A percentile compares a stretch with the other conserved stretches of the same genome.
phyloP scores from a whole-genome alignment of 495 filamentous ascomycete species.

The Poronia punctata region DNA sequence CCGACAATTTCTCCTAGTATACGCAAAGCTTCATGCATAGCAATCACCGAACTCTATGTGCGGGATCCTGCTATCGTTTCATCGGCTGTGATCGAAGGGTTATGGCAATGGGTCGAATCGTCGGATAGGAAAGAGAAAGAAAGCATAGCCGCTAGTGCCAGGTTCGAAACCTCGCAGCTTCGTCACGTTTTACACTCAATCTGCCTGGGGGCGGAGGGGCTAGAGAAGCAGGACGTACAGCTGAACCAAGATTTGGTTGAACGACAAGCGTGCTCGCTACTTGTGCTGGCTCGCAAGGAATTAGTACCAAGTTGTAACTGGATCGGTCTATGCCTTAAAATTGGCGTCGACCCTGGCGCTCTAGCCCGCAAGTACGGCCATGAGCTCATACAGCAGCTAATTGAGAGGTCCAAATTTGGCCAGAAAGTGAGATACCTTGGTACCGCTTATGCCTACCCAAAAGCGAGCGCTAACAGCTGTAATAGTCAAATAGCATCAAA shows the following conservation, averaged over 20 bases:
- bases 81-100: constrained; percentile 53
- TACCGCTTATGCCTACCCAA: neutral
- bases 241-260: constrained; percentile 42
- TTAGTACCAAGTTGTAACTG: constrained; percentile 72
- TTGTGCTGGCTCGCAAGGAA: constrained; percentile 71
- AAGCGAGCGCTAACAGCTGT: constrained; percentile 12
- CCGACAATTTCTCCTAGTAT: constrained; percentile 47
- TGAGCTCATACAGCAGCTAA: constrained; percentile 40
- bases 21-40: constrained; percentile 50
- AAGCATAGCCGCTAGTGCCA: constrained; percentile 60
- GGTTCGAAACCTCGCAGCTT: constrained; percentile 52
- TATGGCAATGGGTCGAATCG: constrained; percentile 77
- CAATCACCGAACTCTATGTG: constrained; percentile 54
- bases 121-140: constrained; percentile 67
- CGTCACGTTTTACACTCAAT: constrained; percentile 65
- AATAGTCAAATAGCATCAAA: constrained; percentile 40
- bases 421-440: constrained; percentile 35
- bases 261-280: constrained; percentile 60
- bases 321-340: constrained; percentile 78
- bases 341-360: constrained; percentile 72
- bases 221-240: constrained; percentile 27
- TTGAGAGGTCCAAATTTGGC: constrained; percentile 37
- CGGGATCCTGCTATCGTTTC: constrained; percentile 48
- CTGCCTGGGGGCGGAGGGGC: constrained; percentile 45
- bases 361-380: constrained; percentile 53